These are phyloP conservation scores for Orbilia quercus DNA, from an alignment of 2,329 filamentous ascomycete genomes.

Conservation along the genomic window DNA sequence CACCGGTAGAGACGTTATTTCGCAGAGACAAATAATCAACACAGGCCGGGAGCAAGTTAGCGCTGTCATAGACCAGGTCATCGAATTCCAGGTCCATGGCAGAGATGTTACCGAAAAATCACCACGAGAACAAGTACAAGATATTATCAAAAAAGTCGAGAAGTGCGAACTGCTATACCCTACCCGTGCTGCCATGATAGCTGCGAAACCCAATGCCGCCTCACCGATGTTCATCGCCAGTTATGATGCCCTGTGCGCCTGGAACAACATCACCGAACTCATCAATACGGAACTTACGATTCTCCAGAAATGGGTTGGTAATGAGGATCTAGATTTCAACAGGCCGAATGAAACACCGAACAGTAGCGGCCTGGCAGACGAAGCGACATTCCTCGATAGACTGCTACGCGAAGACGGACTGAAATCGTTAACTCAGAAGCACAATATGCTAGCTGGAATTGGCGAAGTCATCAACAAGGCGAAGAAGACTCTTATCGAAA, in stretches of 20 bases:
- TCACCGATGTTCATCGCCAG: constrained; percentile 82
- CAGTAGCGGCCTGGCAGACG: constrained; percentile 79
- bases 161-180: constrained; percentile 87
- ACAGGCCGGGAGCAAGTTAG: constrained; percentile 81
- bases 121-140: constrained; percentile 86
- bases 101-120: constrained; percentile 91
- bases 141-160: constrained; percentile 89
- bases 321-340: constrained; percentile 90
- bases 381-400: constrained; percentile 91
- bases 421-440: constrained; percentile 83
- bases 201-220: constrained; percentile 78
- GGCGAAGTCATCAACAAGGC: constrained; percentile 90
- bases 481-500: constrained; percentile 88
- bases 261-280: constrained; percentile 96
- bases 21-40: constrained; percentile 88
- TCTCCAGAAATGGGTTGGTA: constrained; percentile 95
- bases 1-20: constrained; percentile 83
- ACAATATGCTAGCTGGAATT: constrained; percentile 85
- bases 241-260: constrained; percentile 88
- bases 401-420: constrained; percentile 95
- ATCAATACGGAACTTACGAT: constrained; percentile 95
- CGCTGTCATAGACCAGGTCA: constrained; percentile 83
- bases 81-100: constrained; percentile 92
- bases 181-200: constrained; percentile 78
- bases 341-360: constrained; percentile 77